Evolutionary conservation across 1,139 yeast species (phyloP).

Genomic region (Yamadazyma triangularis): DNA sequence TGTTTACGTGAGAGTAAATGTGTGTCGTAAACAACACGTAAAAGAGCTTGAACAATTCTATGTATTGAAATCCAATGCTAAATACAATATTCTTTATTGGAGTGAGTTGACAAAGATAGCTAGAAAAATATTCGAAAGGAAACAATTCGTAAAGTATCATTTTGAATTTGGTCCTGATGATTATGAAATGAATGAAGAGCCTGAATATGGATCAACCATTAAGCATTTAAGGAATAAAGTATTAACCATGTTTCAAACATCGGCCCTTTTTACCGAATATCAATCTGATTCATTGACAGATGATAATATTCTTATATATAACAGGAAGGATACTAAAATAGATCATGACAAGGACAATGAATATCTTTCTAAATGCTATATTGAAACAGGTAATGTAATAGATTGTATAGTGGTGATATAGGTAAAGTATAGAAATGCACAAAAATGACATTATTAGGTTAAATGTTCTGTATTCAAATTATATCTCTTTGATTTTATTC

Average conservation of each 20-base stretch:
- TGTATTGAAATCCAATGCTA: conserved; percentile 20
- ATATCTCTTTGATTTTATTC: conserved; percentile 27
- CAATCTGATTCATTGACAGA: conserved; percentile 14
- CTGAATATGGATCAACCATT: conserved; percentile 69
- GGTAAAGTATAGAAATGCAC: too few relatives aligned
- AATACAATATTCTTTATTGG: conserved; percentile 23
- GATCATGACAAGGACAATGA: conserved; percentile 30
- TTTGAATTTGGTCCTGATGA: conserved; percentile 83
- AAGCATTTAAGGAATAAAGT: conserved; percentile 54
- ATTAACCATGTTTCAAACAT: conserved; percentile 48
- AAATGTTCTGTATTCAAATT: conserved; percentile 12
- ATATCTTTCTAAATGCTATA: conserved; percentile 55
- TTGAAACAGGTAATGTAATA: conserved; percentile 64
- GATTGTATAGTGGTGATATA: conserved; percentile 40
- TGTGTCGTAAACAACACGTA: conserved; percentile 20
- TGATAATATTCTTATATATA: conserved; percentile 25
- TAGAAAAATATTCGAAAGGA: conserved; percentile 17
- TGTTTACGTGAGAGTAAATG: conserved; percentile 51
- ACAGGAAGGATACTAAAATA: conserved; percentile 24
- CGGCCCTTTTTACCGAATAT: conserved; percentile 36
- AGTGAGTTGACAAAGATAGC: conserved; percentile 23
- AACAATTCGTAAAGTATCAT: conserved; percentile 52
- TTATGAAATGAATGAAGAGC: conserved; percentile 50
- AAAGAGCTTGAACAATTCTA: conserved; percentile 24
- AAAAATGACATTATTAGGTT: too few relatives aligned